Evolutionary conservation across 805 yeast species (phyloP).

Genomic region (Pichia eremophila): DNA sequence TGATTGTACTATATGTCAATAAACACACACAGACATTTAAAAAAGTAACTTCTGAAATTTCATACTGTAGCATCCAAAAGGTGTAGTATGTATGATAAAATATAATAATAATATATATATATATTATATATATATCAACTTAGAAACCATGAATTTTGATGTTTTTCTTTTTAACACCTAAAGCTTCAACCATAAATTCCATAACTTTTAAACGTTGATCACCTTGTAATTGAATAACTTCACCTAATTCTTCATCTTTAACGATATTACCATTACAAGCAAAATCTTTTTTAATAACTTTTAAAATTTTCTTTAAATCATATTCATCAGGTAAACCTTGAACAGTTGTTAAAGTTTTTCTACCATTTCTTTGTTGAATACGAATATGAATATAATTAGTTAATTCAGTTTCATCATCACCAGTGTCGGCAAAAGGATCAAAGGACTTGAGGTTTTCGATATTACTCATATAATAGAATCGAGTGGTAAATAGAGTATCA

Average conservation of each 20-base stretch:
- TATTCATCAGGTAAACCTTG: slow-evolving; percentile 95
- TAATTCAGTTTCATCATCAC: slow-evolving; percentile 97
- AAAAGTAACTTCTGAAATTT: too few relatives aligned
- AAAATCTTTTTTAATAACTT: slow-evolving; percentile 92
- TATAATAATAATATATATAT: too few relatives aligned
- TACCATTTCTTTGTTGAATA: slow-evolving; percentile 99
- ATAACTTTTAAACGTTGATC: slow-evolving; percentile 95
- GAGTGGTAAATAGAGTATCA: too few relatives aligned
- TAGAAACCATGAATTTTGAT: slow-evolving; percentile 98
- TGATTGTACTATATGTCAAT: too few relatives aligned
- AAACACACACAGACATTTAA: too few relatives aligned
- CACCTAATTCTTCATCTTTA: slow-evolving; percentile 92
- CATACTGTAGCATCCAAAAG: too few relatives aligned
- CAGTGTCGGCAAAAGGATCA: slow-evolving; percentile 99
- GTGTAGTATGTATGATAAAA: too few relatives aligned
- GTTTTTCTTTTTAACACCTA: slow-evolving; percentile 88
- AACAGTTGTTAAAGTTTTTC: slow-evolving; percentile 95
- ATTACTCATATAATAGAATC: slow-evolving; percentile 55
- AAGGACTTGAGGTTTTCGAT: slow-evolving; percentile 83
- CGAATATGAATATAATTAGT: slow-evolving; percentile 95
- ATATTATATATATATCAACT: too few relatives aligned
- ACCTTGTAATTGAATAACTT: slow-evolving; percentile 96
- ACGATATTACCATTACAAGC: slow-evolving; percentile 98
- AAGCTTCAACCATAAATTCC: slow-evolving; percentile 81
- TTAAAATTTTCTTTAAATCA: slow-evolving; percentile 86